Conservation (phyloP, 257 asterid species). For the Craterostigma plantagineum region DNA sequence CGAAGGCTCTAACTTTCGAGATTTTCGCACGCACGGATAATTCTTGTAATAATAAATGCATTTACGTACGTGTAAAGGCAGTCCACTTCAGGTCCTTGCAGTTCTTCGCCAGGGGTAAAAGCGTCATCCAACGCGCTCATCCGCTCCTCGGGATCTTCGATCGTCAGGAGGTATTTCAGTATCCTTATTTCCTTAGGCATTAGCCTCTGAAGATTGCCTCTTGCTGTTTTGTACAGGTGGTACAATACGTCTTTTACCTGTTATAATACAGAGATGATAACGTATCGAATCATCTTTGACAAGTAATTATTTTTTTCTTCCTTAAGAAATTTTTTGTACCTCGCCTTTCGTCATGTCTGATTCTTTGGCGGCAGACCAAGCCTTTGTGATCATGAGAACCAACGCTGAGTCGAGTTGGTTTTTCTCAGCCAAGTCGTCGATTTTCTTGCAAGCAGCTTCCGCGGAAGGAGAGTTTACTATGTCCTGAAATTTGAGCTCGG, state of each 20-base stretch:
- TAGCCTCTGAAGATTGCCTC: slow-evolving; percentile 74
- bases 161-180: slow-evolving; percentile 60
- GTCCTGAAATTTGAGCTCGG: slow-evolving; percentile 81
- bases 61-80: slow-evolving; percentile 72
- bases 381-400: slow-evolving; percentile 76
- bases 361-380: slow-evolving; percentile 97
- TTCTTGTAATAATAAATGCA: background rate
- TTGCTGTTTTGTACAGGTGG: slow-evolving; percentile 55
- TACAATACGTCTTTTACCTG: slow-evolving; percentile 74
- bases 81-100: slow-evolving; percentile 60
- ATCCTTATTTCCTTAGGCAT: slow-evolving; percentile 90
- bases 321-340: slow-evolving; percentile 36
- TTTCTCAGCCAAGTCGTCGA: slow-evolving; percentile 70
- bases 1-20: background rate
- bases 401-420: slow-evolving; percentile 80
- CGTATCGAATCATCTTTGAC: background rate
- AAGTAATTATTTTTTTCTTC: no score
- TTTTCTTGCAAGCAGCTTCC: slow-evolving; percentile 79
- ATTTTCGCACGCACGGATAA: background rate
- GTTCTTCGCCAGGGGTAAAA: slow-evolving; percentile 84
- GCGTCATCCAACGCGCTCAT: slow-evolving; percentile 65
- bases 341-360: slow-evolving; percentile 70
- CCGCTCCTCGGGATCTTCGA: slow-evolving; percentile 73
- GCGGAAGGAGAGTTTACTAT: slow-evolving; percentile 74
- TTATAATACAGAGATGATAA: background rate